Evolutionary conservation across 176 grass and related monocot species (phyloP).

Genomic region (Aegilops tauschii): DNA sequence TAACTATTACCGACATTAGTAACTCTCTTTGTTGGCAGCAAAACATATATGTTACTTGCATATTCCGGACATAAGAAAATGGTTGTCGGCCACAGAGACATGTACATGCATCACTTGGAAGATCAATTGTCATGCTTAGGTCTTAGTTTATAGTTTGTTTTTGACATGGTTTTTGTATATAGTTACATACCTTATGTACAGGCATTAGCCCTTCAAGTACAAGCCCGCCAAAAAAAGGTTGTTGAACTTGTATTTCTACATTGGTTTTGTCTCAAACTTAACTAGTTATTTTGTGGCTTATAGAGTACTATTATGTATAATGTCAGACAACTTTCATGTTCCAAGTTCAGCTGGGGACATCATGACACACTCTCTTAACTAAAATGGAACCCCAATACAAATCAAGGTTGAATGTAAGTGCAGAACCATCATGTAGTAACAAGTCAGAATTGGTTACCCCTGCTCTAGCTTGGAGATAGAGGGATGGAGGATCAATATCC

Average conservation of each 20-base stretch:
- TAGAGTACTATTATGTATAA: background rate
- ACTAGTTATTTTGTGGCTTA: background rate
- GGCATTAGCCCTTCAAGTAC: background rate
- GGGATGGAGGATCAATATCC: constrained; percentile 89
- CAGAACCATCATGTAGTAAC: background rate
- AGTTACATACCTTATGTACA: background rate
- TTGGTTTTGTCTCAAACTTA: background rate
- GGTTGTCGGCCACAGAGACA: too few relatives aligned
- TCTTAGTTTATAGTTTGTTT: too few relatives aligned
- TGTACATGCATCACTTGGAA: background rate
- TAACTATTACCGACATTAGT: too few relatives aligned
- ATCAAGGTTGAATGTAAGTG: background rate
- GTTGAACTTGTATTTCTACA: background rate
- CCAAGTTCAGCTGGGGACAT: background rate
- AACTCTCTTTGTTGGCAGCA: too few relatives aligned
- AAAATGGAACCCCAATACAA: background rate
- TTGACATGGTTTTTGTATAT: background rate
- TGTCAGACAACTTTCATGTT: background rate
- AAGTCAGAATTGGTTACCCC: constrained; percentile 46
- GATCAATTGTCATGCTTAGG: background rate
- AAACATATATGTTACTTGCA: too few relatives aligned
- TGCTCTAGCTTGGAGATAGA: constrained; percentile 85
- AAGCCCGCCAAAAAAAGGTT: background rate
- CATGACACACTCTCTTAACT: background rate
- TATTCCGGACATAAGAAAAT: too few relatives aligned